These are phyloP conservation scores for Sisymbrium irio DNA, from an alignment of 345 rosid species.

Conservation along the genomic window DNA sequence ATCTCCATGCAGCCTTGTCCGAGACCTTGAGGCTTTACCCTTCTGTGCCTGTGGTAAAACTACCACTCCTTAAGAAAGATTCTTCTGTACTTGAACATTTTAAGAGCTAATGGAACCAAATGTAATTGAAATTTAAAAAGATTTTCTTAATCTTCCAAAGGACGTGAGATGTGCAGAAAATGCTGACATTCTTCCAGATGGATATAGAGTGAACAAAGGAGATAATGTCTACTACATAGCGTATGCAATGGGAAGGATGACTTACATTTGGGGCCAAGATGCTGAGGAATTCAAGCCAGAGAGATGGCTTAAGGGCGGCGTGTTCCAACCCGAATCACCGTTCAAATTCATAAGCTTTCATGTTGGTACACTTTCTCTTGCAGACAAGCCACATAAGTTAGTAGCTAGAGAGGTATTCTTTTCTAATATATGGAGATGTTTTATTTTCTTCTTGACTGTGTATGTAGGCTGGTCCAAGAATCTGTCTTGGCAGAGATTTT, in stretches of 20 bases:
- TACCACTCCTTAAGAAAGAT: too few relatives aligned
- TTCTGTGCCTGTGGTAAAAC: conserved; percentile 54
- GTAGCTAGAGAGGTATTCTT: background rate
- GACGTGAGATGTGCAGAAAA: conserved; percentile 54
- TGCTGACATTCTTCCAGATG: conserved; percentile 73
- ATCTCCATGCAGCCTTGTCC: conserved; percentile 70
- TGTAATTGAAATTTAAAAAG: background rate
- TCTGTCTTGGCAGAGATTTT: conserved; percentile 67
- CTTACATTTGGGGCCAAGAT: conserved; percentile 69
- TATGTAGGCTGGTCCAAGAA: conserved; percentile 75
- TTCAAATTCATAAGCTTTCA: conserved; percentile 72
- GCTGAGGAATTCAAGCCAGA: conserved; percentile 38
- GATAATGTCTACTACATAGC: conserved; percentile 54
- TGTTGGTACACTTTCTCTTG: conserved; percentile 25
- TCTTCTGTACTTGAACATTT: too few relatives aligned
- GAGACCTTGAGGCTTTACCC: conserved; percentile 76
- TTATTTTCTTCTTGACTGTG: background rate
- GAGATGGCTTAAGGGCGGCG: conserved; percentile 66
- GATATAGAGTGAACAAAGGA: conserved; percentile 46
- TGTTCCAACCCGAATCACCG: conserved; percentile 58
- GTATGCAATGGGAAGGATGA: conserved; percentile 80
- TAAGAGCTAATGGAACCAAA: background rate
- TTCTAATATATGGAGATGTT: background rate
- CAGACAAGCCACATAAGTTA: background rate
- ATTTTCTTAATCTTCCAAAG: conserved; percentile 25